Evolutionary conservation across 331 rosid species (phyloP).

Genomic region (Arachis monticola): DNA sequence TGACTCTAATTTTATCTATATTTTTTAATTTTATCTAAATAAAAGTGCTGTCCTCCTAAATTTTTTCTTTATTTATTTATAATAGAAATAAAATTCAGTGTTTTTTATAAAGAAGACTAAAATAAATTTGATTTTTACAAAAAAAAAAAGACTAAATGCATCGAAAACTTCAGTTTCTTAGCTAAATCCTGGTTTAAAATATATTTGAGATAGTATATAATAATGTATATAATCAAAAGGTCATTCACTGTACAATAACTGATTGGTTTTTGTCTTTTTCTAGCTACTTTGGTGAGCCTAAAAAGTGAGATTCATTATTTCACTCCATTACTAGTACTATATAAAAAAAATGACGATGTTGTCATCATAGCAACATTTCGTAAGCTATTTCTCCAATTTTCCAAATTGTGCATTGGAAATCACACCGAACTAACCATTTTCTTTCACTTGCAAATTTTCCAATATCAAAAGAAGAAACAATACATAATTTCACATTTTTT

Average conservation of each 20-base stretch:
- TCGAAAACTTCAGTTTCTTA: too few species aligned
- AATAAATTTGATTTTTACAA: too few species aligned
- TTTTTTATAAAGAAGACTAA: too few species aligned
- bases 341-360: slow-evolving; percentile 33
- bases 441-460: background rate
- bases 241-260: background rate
- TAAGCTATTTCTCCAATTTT: slow-evolving; percentile 11
- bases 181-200: too few species aligned
- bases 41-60: too few species aligned
- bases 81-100: too few species aligned
- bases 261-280: background rate
- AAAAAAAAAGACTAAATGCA: too few species aligned
- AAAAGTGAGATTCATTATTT: background rate
- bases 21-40: too few species aligned
- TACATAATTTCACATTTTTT: background rate
- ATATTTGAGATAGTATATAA: too few species aligned
- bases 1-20: too few species aligned
- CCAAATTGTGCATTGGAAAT: slow-evolving; percentile 1
- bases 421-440: slow-evolving; percentile 35
- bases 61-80: too few species aligned
- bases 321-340: background rate
- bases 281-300: background rate
- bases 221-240: background rate
- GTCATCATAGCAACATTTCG: slow-evolving; percentile 52
- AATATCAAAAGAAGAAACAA: background rate